Evolutionary conservation across 192 early-diverging fungal species (phyloP).

Genomic region (Entomortierella parvispora): DNA sequence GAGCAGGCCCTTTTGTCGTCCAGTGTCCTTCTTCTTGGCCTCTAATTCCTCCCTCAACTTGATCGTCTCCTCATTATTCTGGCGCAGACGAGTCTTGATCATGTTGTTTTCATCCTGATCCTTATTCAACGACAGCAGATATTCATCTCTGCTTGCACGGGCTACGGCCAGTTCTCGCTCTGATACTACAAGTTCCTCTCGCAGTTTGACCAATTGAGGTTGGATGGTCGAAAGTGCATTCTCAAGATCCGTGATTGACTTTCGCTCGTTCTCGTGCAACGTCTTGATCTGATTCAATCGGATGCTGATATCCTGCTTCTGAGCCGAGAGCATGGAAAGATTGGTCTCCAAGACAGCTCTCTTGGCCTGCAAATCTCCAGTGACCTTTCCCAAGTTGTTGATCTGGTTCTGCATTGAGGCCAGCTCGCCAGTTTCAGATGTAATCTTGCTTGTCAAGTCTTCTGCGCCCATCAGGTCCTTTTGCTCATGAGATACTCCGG

Average conservation of each 20-base stretch:
- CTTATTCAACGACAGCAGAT: conserved; percentile 53
- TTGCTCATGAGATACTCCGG: conserved; percentile 8
- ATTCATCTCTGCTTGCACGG: conserved; percentile 60
- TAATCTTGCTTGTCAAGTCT: conserved; percentile 57
- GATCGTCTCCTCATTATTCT: conserved; percentile 67
- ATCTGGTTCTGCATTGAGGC: conserved; percentile 69
- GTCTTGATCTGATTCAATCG: conserved; percentile 66
- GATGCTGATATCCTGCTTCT: conserved; percentile 71
- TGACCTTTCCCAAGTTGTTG: conserved; percentile 58
- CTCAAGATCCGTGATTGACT: conserved; percentile 65
- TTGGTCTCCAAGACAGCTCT: conserved; percentile 66
- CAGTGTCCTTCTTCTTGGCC: conserved; percentile 64
- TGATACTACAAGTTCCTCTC: conserved; percentile 61
- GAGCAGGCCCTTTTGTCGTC: conserved; percentile 66
- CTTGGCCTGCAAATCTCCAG: conserved; percentile 65
- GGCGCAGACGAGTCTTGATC: conserved; percentile 54
- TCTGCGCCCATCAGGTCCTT: conserved; percentile 61
- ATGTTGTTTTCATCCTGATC: conserved; percentile 60
- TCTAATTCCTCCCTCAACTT: conserved; percentile 63
- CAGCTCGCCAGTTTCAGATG: conserved; percentile 70
- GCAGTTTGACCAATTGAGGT: conserved; percentile 54
- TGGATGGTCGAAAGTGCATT: conserved; percentile 57
- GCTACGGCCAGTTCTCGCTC: conserved; percentile 56
- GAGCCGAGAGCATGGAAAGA: conserved; percentile 62
- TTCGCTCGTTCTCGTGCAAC: conserved; percentile 68